phyloP scores from a whole-genome alignment of 805 yeast species.

The Metschnikowia cubensis region DNA sequence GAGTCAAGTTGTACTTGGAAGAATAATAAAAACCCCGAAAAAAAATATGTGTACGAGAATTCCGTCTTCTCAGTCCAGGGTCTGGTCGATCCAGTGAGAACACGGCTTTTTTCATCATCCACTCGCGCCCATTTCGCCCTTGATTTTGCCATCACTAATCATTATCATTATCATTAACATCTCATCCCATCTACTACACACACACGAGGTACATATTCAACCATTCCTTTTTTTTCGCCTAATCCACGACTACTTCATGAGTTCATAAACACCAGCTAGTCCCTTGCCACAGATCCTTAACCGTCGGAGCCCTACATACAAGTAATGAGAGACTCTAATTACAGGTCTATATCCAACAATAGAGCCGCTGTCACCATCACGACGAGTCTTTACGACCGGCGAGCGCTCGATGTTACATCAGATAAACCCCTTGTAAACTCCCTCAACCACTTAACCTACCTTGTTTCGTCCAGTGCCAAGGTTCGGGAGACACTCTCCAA shows the following conservation, averaged over 20 bases:
- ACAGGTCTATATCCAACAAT: constrained; percentile 71
- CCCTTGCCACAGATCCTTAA: not conserved
- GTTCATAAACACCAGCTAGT: not conserved
- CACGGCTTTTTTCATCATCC: not conserved
- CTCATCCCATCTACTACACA: not conserved
- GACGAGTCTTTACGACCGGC: constrained; percentile 80
- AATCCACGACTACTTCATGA: not conserved
- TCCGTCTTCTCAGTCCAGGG: not conserved
- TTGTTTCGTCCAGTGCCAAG: constrained; percentile 80
- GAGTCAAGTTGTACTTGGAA: no score
- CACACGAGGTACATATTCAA: not conserved
- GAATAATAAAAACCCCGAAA: not conserved
- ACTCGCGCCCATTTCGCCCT: constrained; percentile 6
- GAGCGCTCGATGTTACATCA: constrained; percentile 88
- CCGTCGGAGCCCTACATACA: not conserved
- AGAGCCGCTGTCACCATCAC: constrained; percentile 91
- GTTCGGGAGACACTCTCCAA: constrained; percentile 84
- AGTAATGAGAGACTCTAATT: constrained; percentile 76
- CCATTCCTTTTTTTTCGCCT: not conserved
- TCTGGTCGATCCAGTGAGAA: not conserved
- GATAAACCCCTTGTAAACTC: constrained; percentile 90
- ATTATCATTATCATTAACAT: not conserved
- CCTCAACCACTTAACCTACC: constrained; percentile 80
- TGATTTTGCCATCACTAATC: constrained; percentile 1
- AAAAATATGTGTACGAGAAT: not conserved